Base-by-base conservation (phyloP, 129 eudicot species). In the Flaveria brownii region DNA sequence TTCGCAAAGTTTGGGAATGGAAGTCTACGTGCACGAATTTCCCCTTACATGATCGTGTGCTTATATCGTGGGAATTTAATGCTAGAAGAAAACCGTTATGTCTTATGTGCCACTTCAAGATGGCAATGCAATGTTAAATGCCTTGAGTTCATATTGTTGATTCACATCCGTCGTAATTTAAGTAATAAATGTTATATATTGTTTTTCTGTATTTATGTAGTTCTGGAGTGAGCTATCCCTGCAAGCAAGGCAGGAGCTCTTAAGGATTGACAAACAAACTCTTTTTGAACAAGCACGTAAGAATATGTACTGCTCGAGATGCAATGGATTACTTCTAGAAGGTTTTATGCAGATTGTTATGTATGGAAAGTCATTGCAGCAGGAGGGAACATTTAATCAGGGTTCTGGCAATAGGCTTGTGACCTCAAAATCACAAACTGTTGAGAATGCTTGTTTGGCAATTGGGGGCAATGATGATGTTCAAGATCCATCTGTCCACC, bases 231-330 rank as follows among this genome's bases (percentile, higher is more conserved):
- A 87, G 78, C 88, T 95, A 74, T 82, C 92, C 4, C 94, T 79
- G 17, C 93, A 91, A 87, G 92, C 92, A 83, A 91, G 99, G 67
- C 90, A 88, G 81, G 73, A 91, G 74, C 96, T 95, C 57, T 70
- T 95, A 50, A 83, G 88, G 84, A 85, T 95, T 26, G 96, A 91
- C 77, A 95, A 91, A 74, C 99, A 91, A 78, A 89, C 90, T 28
- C 86, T 95, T 26, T 91, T 95, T 46, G 99, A 95, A 82, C 96
- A 95, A 82, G 97, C 99, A 16, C 99, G 99, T 43, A 95, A 95
- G 85, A 91, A 89, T 67, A 89, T 95, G 97, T 95, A 95, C 83
- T 95, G 99, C 75, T 95, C 99, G 45, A 87, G 97, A 82, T 95
- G 99, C 87, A 91, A 95, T 30, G 99, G 99, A 62, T 77, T 95